Conservation (phyloP, 805 yeast genomes). For the Peterozyma xylosa region DNA sequence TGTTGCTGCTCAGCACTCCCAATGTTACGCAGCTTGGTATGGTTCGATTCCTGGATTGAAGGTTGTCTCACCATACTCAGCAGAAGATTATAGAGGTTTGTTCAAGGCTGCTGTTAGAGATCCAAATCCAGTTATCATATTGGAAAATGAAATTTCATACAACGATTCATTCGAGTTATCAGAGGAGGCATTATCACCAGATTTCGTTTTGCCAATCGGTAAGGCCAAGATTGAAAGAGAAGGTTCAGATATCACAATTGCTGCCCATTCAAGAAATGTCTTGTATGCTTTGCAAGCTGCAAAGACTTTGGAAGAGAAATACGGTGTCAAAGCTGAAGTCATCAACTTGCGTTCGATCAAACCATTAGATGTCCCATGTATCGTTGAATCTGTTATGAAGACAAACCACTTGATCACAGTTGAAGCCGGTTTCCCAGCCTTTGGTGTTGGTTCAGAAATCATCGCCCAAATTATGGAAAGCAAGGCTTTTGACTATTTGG, state of each 20-base stretch:
- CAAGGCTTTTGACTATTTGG: slow-evolving; percentile 96
- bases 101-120: slow-evolving; percentile 96
- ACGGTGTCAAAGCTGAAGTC: slow-evolving; percentile 88
- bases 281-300: slow-evolving; percentile 86
- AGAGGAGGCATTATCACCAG: slow-evolving; percentile 84
- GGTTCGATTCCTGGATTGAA: slow-evolving; percentile 97
- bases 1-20: slow-evolving; percentile 99
- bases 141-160: slow-evolving; percentile 93
- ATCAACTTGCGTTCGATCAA: slow-evolving; percentile 93
- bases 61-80: slow-evolving; percentile 90
- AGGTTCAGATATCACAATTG: slow-evolving; percentile 86
- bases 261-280: slow-evolving; percentile 90
- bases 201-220: slow-evolving; percentile 88
- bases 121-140: slow-evolving; percentile 94
- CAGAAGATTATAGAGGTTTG: slow-evolving; percentile 95
- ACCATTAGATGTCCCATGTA: slow-evolving; percentile 88
- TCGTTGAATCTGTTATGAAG: slow-evolving; percentile 85
- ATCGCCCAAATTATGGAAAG: slow-evolving; percentile 97
- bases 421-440: slow-evolving; percentile 97
- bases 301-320: slow-evolving; percentile 70
- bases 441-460: slow-evolving; percentile 98
- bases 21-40: slow-evolving; percentile 96
- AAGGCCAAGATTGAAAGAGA: slow-evolving; percentile 91
- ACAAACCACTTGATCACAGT: slow-evolving; percentile 94
- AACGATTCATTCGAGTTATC: slow-evolving; percentile 86